Conservation (phyloP, 2,329 filamentous ascomycete genomes). For the Aspergillus melleus region DNA sequence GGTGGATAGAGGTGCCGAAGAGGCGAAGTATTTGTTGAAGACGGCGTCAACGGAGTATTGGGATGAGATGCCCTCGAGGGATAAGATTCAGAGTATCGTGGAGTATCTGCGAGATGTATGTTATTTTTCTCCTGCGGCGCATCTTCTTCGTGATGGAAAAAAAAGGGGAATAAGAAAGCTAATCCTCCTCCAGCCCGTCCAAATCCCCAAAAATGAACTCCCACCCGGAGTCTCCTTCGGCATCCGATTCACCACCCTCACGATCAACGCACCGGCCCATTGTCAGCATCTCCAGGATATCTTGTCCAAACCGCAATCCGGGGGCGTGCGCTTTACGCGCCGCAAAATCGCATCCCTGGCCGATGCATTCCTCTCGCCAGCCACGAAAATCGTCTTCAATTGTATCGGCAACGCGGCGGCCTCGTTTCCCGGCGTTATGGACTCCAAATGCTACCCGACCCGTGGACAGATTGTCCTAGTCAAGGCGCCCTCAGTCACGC, state of each 20-base stretch:
- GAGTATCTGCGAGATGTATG: conserved; percentile 37
- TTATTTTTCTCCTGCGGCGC: not conserved
- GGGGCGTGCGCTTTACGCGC: conserved; percentile 7
- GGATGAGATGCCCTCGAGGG: conserved; percentile 40
- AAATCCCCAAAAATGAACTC: conserved; percentile 1
- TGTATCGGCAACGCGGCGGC: conserved; percentile 36
- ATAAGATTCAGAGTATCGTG: conserved; percentile 45
- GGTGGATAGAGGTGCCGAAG: conserved; percentile 32
- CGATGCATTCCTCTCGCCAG: not conserved
- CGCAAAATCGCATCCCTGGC: not conserved
- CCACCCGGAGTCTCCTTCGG: conserved; percentile 35
- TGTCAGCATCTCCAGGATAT: conserved; percentile 30
- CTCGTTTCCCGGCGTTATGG: conserved; percentile 38
- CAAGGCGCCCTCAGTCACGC: conserved; percentile 32
- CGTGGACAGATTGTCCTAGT: conserved; percentile 43
- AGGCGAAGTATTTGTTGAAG: conserved; percentile 37
- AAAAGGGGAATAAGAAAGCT: not conserved
- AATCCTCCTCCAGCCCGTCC: not conserved
- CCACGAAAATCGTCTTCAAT: conserved; percentile 5
- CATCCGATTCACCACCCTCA: conserved; percentile 39
- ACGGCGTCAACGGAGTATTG: conserved; percentile 45
- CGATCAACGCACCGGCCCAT: conserved; percentile 42
- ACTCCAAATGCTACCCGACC: conserved; percentile 44
- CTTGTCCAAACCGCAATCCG: conserved; percentile 6
- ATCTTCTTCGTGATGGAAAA: not conserved